These are phyloP conservation scores for Linum usitatissimum DNA, from an alignment of 345 rosid species.

Conservation along the genomic window DNA sequence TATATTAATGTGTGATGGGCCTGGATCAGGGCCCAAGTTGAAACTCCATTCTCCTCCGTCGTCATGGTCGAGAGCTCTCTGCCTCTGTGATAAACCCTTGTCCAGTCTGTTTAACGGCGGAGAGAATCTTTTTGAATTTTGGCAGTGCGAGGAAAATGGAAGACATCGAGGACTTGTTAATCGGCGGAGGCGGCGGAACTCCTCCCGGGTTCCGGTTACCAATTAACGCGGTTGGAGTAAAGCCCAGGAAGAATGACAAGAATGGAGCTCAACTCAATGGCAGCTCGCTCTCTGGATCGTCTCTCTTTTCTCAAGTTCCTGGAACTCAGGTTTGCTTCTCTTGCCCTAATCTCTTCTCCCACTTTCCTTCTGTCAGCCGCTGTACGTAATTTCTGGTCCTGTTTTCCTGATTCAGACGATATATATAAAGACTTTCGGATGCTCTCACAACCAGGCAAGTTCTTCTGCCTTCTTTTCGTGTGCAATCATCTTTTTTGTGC, in stretches of 20 bases:
- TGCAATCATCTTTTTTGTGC: not conserved
- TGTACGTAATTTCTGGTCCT: not conserved
- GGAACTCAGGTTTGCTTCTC: conserved; percentile 57
- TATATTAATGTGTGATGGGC: not conserved
- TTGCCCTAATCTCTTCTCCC: conserved; percentile 3
- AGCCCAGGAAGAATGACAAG: conserved; percentile 31
- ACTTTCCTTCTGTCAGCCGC: not conserved
- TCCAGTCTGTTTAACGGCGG: not conserved
- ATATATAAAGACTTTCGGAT: conserved; percentile 84
- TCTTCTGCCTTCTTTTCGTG: not conserved
- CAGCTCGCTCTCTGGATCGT: conserved; percentile 22
- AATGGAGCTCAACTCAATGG: conserved; percentile 20
- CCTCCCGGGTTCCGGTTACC: conserved; percentile 72
- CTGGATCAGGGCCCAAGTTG: not conserved
- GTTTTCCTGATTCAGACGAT: conserved; percentile 36
- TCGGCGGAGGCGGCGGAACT: conserved; percentile 36
- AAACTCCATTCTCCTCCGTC: not conserved
- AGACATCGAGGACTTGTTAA: conserved; percentile 75
- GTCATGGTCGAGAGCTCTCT: not conserved
- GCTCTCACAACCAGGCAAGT: conserved; percentile 90
- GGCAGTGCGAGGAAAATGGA: conserved; percentile 36
- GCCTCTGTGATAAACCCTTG: not conserved
- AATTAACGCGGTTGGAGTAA: conserved; percentile 43
- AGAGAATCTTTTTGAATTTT: not conserved
- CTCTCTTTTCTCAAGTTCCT: conserved; percentile 42